Evolutionary conservation across 2,329 filamentous ascomycete genomes (phyloP).

Genomic region (Hypoxylon sp.): DNA sequence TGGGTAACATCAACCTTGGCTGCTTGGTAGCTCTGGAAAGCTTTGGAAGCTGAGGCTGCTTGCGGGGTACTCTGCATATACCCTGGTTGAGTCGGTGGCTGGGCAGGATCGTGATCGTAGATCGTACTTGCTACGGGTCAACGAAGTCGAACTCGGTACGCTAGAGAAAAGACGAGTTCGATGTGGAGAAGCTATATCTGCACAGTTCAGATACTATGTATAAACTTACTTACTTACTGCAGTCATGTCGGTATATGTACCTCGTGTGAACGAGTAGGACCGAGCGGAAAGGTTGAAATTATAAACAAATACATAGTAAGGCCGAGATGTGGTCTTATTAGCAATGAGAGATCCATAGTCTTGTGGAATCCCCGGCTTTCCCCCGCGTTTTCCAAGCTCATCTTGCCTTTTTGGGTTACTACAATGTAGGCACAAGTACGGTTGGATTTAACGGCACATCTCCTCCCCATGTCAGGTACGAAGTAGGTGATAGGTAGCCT

Average conservation of each 20-base stretch:
- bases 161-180: not conserved
- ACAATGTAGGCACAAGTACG: not conserved
- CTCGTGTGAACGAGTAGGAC: not conserved
- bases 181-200: not conserved
- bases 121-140: not conserved
- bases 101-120: slow-evolving; percentile 12
- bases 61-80: slow-evolving; percentile 23
- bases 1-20: slow-evolving; percentile 11
- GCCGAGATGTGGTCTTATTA: not conserved
- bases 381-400: not conserved
- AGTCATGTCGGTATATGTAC: not conserved
- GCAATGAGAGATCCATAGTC: not conserved
- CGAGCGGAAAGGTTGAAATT: not conserved
- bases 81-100: slow-evolving; percentile 26
- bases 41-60: slow-evolving; percentile 18
- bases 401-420: slow-evolving; percentile 6
- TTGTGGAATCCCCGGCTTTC: not conserved
- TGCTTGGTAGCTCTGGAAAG: slow-evolving; percentile 19
- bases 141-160: not conserved
- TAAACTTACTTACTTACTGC: not conserved
- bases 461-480: too few relatives aligned
- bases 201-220: not conserved
- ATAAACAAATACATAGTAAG: not conserved
- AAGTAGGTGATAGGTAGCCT: too few relatives aligned
- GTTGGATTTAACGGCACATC: not conserved